Evolutionary conservation across 345 rosid genomes (phyloP), one percentile per base, ranked within the genome.

Genomic region (Camelina sativa): DNA sequence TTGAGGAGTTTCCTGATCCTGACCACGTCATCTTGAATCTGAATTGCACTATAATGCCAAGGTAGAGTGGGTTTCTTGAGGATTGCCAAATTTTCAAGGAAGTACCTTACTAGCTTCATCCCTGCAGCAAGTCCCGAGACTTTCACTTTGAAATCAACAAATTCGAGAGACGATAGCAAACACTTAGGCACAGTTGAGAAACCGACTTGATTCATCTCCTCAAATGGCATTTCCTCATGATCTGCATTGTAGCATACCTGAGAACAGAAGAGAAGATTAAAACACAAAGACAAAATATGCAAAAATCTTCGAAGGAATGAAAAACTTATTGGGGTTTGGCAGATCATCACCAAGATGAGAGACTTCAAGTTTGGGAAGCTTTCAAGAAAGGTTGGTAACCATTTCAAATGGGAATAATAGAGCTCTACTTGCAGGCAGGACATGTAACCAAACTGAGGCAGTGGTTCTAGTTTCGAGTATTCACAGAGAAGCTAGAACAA

Each of bases 61-160:
- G 35, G 35, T 5, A 61, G 32, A 32, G 41, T 57, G 41, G 32
- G 32, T 20, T 40, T 61, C 50, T 61, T 61, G 65, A 61, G 65
- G 17, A 40, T 6, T 1, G 48, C 47, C 32, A 34, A 61, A 40
- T 40, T 38, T 30, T 61, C 32, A 1, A 40, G 6, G 6, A 62
- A 22, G 17, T 62, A 62, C 12, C 66, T 62, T 13, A 7, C 17
- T 11, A 61, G 17, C 32, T 61, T 37, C 64, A 59, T 35, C 8
- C 5, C 38, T 17, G 41, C 35, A 22, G 4, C 35, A 62, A 11
- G 17, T 22, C 51, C 52, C 38, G 38, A 32, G 1, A 43, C 3
- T 13, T 3, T 0, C 10, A 11, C 0, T 23, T 41, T 8, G 35
- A 41, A 20, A 41, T 40, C 20, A 62, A 41, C 35, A 62, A 22